These are phyloP conservation scores for Moesziomyces sp. DNA, from an alignment of 1,284 basidiomycete species.

Conservation along the genomic window DNA sequence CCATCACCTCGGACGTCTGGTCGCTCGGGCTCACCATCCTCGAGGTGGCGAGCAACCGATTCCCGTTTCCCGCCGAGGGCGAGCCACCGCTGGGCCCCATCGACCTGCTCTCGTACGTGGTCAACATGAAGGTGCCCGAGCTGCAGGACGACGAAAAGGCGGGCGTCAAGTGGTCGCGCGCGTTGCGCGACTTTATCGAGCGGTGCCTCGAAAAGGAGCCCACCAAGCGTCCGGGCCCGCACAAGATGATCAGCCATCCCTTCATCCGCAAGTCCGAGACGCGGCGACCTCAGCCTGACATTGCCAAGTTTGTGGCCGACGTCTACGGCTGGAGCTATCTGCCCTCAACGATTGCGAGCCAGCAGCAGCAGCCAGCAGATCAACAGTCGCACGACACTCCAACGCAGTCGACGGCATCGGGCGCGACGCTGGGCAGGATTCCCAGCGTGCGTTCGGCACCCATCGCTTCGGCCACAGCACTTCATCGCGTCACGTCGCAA, in stretches of 20 bases:
- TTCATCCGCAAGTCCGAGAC: constrained; percentile 85
- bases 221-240: constrained; percentile 81
- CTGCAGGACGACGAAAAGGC: constrained; percentile 73
- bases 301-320: constrained; percentile 79
- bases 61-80: constrained; percentile 90
- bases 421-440: constrained; percentile 26
- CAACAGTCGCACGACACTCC: constrained; percentile 23
- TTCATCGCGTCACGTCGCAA: constrained; percentile 10
- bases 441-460: constrained; percentile 46
- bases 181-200: constrained; percentile 92
- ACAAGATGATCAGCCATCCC: constrained; percentile 84
- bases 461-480: constrained; percentile 19
- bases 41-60: constrained; percentile 91
- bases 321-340: constrained; percentile 81
- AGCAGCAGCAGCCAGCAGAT: constrained; percentile 13
- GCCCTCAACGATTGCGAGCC: constrained; percentile 33
- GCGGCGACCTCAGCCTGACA: constrained; percentile 74
- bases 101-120: constrained; percentile 92
- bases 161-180: constrained; percentile 78
- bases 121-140: constrained; percentile 83
- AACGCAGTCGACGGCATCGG: constrained; percentile 25
- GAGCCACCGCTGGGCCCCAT: constrained; percentile 78
- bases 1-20: constrained; percentile 97
- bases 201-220: constrained; percentile 76
- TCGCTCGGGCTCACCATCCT: constrained; percentile 91